Evolutionary conservation across 768 basidiomycete species (phyloP).

Genomic region (Mycena metata): DNA sequence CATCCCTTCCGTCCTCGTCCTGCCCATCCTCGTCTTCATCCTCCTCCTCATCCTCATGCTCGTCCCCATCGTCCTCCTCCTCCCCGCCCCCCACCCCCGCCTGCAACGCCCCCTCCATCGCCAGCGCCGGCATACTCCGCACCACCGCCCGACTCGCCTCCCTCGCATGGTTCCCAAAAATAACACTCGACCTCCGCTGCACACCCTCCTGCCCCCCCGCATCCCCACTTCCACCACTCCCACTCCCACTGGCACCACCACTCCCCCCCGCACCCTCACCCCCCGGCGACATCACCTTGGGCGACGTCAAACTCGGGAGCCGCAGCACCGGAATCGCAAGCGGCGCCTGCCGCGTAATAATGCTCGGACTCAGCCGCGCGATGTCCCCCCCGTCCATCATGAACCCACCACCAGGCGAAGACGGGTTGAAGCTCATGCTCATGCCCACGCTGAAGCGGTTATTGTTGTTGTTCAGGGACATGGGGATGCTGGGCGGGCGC

Average conservation of each 20-base stretch:
- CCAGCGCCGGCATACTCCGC: conserved; percentile 69
- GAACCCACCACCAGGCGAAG: background rate
- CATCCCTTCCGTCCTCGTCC: conserved; percentile 42
- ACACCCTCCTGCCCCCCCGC: conserved; percentile 34
- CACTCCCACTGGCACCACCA: too few species aligned
- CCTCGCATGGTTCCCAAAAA: conserved; percentile 40
- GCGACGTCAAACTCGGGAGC: background rate
- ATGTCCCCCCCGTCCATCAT: background rate
- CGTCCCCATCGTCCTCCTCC: conserved; percentile 49
- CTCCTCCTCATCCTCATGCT: conserved; percentile 47
- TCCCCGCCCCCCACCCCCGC: conserved; percentile 51
- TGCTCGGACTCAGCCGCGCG: conserved; percentile 36
- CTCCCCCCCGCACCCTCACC: background rate
- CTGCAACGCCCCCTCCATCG: conserved; percentile 51
- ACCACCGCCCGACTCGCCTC: conserved; percentile 56
- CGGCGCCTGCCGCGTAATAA: conserved; percentile 31
- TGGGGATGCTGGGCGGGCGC: conserved; percentile 25
- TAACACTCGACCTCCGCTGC: conserved; percentile 33
- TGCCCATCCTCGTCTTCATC: conserved; percentile 51
- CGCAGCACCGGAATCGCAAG: conserved; percentile 31
- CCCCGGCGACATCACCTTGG: background rate
- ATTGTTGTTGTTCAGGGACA: conserved; percentile 13
- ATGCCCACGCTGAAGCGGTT: conserved; percentile 18
- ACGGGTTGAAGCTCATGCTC: conserved; percentile 36
- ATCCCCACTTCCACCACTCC: too few species aligned